Evolutionary conservation across 2,329 filamentous ascomycete species (phyloP).

Genomic region (Ophiocordyceps robertsii): DNA sequence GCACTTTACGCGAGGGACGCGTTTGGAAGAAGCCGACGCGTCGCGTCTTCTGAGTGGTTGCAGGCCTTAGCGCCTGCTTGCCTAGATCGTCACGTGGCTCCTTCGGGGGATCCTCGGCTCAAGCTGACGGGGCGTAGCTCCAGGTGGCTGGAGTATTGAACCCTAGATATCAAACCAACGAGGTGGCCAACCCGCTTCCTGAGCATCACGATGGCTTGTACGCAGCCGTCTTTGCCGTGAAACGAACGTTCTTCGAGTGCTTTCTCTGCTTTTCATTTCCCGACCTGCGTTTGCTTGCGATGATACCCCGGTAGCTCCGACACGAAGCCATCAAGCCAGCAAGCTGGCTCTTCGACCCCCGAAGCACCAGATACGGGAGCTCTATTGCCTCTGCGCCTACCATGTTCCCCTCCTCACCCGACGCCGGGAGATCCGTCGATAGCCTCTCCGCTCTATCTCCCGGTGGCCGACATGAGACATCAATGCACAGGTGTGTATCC

Average conservation of each 20-base stretch:
- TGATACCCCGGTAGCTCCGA: conserved; percentile 34
- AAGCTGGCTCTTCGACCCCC: conserved; percentile 14
- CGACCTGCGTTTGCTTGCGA: conserved; percentile 18
- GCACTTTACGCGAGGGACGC: conserved; percentile 10
- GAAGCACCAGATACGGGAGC: background rate
- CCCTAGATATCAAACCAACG: background rate
- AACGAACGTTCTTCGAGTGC: background rate
- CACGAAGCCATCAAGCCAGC: conserved; percentile 19
- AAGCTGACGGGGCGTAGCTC: conserved; percentile 9
- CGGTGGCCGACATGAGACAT: conserved; percentile 38
- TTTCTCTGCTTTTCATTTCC: background rate
- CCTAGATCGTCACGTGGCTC: conserved; percentile 10
- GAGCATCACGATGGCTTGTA: background rate
- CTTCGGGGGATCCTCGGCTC: conserved; percentile 7
- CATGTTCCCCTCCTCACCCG: conserved; percentile 48
- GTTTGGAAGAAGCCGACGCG: conserved; percentile 2
- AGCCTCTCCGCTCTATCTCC: conserved; percentile 43
- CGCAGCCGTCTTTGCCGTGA: background rate
- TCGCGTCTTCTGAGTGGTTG: conserved; percentile 17
- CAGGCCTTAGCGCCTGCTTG: background rate
- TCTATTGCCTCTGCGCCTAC: conserved; percentile 13
- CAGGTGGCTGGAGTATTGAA: background rate
- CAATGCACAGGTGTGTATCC: conserved; percentile 40
- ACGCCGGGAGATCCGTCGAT: conserved; percentile 52
- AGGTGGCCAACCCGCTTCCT: background rate